These are phyloP conservation scores for Babesia sp. DNA, from an alignment of 169 alveolate species.

Conservation along the genomic window DNA sequence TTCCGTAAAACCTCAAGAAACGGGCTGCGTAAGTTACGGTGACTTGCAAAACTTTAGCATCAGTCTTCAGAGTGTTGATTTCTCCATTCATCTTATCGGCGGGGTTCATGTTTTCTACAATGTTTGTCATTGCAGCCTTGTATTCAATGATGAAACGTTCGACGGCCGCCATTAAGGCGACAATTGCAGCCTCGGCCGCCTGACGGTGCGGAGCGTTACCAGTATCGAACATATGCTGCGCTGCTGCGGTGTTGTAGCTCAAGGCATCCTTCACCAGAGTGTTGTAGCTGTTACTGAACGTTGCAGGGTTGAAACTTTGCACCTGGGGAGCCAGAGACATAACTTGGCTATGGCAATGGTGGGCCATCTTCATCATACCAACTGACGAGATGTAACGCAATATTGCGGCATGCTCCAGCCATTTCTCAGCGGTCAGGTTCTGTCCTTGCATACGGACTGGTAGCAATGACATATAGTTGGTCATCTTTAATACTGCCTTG, in stretches of 20 bases:
- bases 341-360: not conserved
- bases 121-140: not conserved
- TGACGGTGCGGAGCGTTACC: not conserved
- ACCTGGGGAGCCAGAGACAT: not conserved
- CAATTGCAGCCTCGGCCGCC: not conserved
- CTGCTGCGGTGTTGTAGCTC: not conserved
- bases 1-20: not conserved
- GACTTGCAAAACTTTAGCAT: not conserved
- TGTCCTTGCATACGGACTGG: not conserved
- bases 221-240: not conserved
- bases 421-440: not conserved
- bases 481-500: not conserved
- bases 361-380: not conserved
- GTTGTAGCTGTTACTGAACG: not conserved
- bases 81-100: not conserved
- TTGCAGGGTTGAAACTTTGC: not conserved
- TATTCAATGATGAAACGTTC: conserved; percentile 2
- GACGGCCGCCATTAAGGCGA: not conserved
- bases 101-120: not conserved
- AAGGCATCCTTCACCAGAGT: not conserved
- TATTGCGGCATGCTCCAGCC: not conserved
- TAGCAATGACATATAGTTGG: not conserved
- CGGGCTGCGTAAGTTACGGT: not conserved
- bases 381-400: not conserved
- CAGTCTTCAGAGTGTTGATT: not conserved